phyloP scores from a whole-genome alignment of 2,329 filamentous ascomycete genomes.

The Pyrenochaeta sp. region DNA sequence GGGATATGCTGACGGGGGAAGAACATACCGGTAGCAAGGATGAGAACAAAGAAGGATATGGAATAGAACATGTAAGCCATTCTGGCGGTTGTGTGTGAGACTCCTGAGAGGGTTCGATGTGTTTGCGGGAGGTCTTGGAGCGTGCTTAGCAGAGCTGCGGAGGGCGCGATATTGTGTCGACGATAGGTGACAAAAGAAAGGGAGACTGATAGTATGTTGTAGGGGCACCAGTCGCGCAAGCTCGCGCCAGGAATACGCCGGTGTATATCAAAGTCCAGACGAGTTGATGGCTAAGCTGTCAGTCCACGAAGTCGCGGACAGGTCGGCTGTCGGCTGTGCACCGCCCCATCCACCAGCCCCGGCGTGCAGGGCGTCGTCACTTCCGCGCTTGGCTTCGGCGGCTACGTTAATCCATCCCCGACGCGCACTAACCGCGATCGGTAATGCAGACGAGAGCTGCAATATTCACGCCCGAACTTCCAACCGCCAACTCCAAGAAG shows the following conservation, averaged over 20 bases:
- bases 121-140: conserved; percentile 21
- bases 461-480: conserved; percentile 34
- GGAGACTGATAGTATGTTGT: conserved; percentile 7
- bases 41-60: conserved; percentile 74
- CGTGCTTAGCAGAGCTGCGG: conserved; percentile 14
- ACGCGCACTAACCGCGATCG: conserved; percentile 35
- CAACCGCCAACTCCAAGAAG: conserved; percentile 28
- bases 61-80: conserved; percentile 87
- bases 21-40: conserved; percentile 71
- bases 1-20: conserved; percentile 8
- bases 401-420: conserved; percentile 31
- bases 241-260: not conserved
- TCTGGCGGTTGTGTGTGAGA: conserved; percentile 32
- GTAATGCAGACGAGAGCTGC: conserved; percentile 36
- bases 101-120: conserved; percentile 5
- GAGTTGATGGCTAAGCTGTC: conserved; percentile 9
- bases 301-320: conserved; percentile 18
- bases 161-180: conserved; percentile 12
- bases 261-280: conserved; percentile 6
- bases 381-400: conserved; percentile 15
- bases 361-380: conserved; percentile 22
- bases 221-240: conserved; percentile 10
- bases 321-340: conserved; percentile 20
- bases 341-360: conserved; percentile 16
- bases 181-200: conserved; percentile 19